A percentile compares a stretch with the other conserved stretches of the same genome.
phyloP scores from a whole-genome alignment of 352 stramenopile species.

The Thalassiosira hispida region DNA sequence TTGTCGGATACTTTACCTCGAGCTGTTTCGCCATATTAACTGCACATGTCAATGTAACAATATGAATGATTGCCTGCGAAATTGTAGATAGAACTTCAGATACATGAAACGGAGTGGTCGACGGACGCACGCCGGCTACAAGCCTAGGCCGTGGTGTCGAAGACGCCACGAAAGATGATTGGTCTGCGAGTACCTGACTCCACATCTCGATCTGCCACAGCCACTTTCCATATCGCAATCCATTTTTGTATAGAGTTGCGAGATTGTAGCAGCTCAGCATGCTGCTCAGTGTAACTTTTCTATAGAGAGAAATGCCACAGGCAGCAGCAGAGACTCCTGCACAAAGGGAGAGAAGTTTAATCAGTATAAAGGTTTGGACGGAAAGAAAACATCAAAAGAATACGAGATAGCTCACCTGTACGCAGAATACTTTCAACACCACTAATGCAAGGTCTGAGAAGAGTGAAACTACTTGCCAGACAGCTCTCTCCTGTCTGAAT shows the following conservation, averaged over 20 bases:
- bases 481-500: slow-evolving; percentile 70
- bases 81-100: slow-evolving; percentile 46
- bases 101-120: slow-evolving; percentile 54
- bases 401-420: neutral
- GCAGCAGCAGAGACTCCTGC: slow-evolving; percentile 53
- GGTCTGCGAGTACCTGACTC: slow-evolving; percentile 40
- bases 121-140: slow-evolving; percentile 49
- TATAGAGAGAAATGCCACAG: slow-evolving; percentile 49
- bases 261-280: slow-evolving; percentile 67
- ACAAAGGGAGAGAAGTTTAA: neutral
- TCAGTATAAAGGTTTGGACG: neutral
- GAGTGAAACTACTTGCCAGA: slow-evolving; percentile 67
- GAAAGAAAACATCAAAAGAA: neutral
- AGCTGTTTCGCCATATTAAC: slow-evolving; percentile 45
- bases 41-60: slow-evolving; percentile 53
- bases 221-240: slow-evolving; percentile 64
- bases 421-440: slow-evolving; percentile 66
- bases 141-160: slow-evolving; percentile 56
- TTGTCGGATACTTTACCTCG: slow-evolving; percentile 18
- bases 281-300: slow-evolving; percentile 62
- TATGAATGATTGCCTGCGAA: slow-evolving; percentile 57
- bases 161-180: slow-evolving; percentile 37
- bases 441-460: slow-evolving; percentile 63
- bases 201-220: slow-evolving; percentile 66
- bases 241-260: slow-evolving; percentile 63